Evolutionary conservation across 202 grass and related monocot species (phyloP), one percentile per base, ranked within the genome.

Genomic region (Dendrocalamus latiflorus): DNA sequence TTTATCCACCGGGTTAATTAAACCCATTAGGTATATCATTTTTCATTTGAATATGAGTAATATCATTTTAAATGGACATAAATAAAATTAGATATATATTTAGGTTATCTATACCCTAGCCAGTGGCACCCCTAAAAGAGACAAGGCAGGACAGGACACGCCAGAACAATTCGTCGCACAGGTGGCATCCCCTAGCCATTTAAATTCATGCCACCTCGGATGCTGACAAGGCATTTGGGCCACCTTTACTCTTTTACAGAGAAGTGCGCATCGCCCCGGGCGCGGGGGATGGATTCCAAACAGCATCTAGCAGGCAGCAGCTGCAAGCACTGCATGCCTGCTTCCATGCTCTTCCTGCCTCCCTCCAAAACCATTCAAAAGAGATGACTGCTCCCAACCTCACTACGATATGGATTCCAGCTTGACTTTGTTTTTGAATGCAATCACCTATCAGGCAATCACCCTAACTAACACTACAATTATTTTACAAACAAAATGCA

Each of bases 281-380:
- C 6, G 44, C 5, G 44, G 16, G 41, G 30, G 18, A 57, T 41
- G 53, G 36, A 26, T 73, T 73, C 48, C 17, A 41, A 75, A 53
- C 51, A 75, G 42, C n/a, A n/a, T n/a, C n/a, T n/a, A n/a, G n/a
- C n/a, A 65, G 33, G 70, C 69, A 26, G 5, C 53, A 49, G 17
- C 80, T 49, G 44, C 56, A 33, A 82, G 60, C 83, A 89, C 24
- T 78, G 67, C 24, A 25, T 65, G 65, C 17, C 39, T 64, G 63
- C 39, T 86, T 83, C 79, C 64, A 79, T 83, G 58, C 68, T 82
- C 57, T n/a, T 86, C 48, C n/a, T 15, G 34, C 72, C 36, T 25
- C 30, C 61, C 84, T 69, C 84, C 79, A 69, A 86, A 45, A 83
- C 74, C 60, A 65, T 90, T 90, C 74, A 74, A 90, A 90, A 66